These are phyloP conservation scores for Pythium myriotylum DNA, from an alignment of 352 stramenopile genomes.

Conservation along the genomic window DNA sequence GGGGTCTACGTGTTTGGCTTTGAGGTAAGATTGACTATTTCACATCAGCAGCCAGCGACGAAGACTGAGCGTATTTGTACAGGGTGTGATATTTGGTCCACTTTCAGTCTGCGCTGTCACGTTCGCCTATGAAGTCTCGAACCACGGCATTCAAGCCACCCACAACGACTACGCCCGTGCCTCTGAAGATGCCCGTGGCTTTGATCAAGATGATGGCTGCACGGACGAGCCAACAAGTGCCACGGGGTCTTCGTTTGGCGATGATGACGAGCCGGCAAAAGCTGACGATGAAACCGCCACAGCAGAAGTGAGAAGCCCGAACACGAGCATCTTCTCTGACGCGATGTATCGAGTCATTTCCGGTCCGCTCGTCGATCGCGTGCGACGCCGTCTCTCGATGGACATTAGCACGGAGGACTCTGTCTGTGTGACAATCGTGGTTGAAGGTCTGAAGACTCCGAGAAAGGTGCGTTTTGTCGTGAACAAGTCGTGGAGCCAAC, in stretches of 20 bases:
- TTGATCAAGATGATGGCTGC: slow-evolving; percentile 19
- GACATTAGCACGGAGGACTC: slow-evolving; percentile 79
- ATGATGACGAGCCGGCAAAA: slow-evolving; percentile 51
- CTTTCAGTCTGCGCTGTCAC: slow-evolving; percentile 83
- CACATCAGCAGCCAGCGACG: too few relatives aligned
- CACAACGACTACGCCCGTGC: slow-evolving; percentile 59
- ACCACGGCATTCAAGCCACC: slow-evolving; percentile 85
- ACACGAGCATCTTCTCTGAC: slow-evolving; percentile 80
- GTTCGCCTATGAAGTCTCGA: slow-evolving; percentile 86
- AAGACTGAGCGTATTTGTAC: neutral
- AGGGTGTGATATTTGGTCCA: slow-evolving; percentile 86
- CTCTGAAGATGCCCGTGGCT: slow-evolving; percentile 38
- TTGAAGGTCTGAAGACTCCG: slow-evolving; percentile 62
- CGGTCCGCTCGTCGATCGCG: slow-evolving; percentile 72
- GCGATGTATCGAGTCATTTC: slow-evolving; percentile 86
- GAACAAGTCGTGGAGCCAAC: slow-evolving; percentile 69
- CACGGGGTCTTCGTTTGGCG: slow-evolving; percentile 56
- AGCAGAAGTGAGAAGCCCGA: slow-evolving; percentile 24
- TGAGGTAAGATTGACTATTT: slow-evolving; percentile 52
- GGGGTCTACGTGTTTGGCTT: slow-evolving; percentile 88
- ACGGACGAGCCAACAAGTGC: slow-evolving; percentile 29
- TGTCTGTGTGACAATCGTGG: slow-evolving; percentile 65
- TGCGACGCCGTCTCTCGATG: slow-evolving; percentile 74
- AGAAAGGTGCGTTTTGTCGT: slow-evolving; percentile 74
- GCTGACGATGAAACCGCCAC: slow-evolving; percentile 18